Evolutionary conservation across 805 yeast genomes (phyloP), one percentile per base, ranked within the genome.

Genomic region (Metschnikowia koreensis): DNA sequence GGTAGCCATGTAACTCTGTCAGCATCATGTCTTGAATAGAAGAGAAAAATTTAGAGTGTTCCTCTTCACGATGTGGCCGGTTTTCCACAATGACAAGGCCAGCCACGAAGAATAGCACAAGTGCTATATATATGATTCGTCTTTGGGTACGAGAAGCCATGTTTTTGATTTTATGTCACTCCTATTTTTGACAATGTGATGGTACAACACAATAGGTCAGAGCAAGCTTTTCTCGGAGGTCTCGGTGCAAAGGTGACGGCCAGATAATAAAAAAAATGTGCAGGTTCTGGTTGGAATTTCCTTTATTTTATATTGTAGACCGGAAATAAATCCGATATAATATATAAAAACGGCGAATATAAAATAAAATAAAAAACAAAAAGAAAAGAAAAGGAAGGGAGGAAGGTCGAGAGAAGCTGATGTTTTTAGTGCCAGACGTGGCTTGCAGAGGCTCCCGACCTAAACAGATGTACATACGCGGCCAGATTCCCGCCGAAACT

Each of bases 71-170:
- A 26, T 55, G 52, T 29, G 62, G 57, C 7, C 61, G 48, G 17
- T 54, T 58, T 38, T 53, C 60, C 27, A 56, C 51, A 29, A 56
- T 48, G 45, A 52, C 51, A 34, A 59, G 42, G 7, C 62, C 62
- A 9, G 51, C 48, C n/a, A 58, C 43, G 31, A 59, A 49, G 44
- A 59, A 58, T 8, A 59, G 40, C 26, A 37, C 38, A 8, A 58
- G 37, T n/a, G 54, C 46, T 15, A 52, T 13, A 33, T 48, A 41
- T 26, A 50, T 38, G 17, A 58, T 15, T 41, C 61, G 28, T 15
- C 47, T 48, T 27, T 51, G 57, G 16, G 45, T 34, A 9, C 59
- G 58, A 10, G 60, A 44, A 4, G 54, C 49, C 59, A 59, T 55
- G 8, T 29, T 48, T 9, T 28, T 31, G 34, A 3, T 31, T 9